Evolutionary conservation across 306 rosid genomes (phyloP), one percentile per base, ranked within the genome.

Genomic region (Casuarina cunninghamiana): DNA sequence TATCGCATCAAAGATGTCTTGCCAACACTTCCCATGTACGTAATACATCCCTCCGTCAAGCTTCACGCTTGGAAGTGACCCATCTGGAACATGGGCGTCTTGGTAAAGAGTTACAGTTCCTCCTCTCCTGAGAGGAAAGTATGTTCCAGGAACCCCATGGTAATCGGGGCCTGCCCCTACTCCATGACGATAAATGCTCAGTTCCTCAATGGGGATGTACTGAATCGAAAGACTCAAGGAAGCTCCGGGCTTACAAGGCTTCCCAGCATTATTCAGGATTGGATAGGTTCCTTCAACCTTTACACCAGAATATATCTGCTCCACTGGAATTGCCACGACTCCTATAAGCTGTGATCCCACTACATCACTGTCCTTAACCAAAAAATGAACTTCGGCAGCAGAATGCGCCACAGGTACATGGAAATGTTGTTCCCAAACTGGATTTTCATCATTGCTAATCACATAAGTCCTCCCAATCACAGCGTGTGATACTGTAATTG

Each of bases 391-490:
- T 83, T 95, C 97, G 75, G 97, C 81, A 21, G 93, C 90, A 77
- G n/a, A 0, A 84, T 95, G 97, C 42, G 99, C 99, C 38, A 95
- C 99, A 7, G 97, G 91, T 80, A 87, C 93, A 89, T 82, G 67
- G 79, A 95, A 95, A 74, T 90, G 94, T 77, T 93, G 97, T 77
- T 50, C 88, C 99, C 99, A 95, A 69, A 86, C 89, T 80, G 99
- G 99, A 70, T 89, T 90, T 72, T 95, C 99, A 62, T 75, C 79
- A 77, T 95, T 95, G 90, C 91, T 91, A 75, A 95, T 88, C 84
- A 95, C 99, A 87, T 82, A 95, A 70, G 99, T 95, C 83, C 97
- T 90, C 69, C 94, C 99, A 84, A 93, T 75, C 13, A 95, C 97
- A 78, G 97, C 97, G 83, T 88, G 80, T 15, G 86, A 15, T n/a